phyloP scores from a whole-genome alignment of 768 basidiomycete genomes.

The Auriscalpium orientale region DNA sequence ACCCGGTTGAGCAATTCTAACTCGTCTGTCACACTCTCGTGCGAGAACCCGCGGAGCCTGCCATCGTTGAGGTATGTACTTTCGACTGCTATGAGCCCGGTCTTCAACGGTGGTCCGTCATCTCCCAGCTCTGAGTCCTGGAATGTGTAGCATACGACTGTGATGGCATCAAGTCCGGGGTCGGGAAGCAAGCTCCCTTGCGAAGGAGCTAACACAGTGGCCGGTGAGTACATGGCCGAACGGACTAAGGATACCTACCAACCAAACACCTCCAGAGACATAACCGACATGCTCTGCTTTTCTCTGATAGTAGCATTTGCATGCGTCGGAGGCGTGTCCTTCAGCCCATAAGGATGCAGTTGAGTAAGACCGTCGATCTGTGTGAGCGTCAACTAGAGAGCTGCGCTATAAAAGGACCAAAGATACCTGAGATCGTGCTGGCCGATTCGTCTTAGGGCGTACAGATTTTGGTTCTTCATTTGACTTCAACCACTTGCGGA shows the following conservation, averaged over 20 bases:
- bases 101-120: conserved; percentile 26
- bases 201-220: conserved; percentile 32
- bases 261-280: conserved; percentile 87
- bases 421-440: conserved; percentile 46
- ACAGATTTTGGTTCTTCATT: conserved; percentile 17
- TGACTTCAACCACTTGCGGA: conserved; percentile 45
- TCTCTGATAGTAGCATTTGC: conserved; percentile 36
- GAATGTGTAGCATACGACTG: conserved; percentile 66
- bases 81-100: conserved; percentile 49
- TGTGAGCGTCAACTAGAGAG: background rate
- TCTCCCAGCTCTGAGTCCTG: conserved; percentile 37
- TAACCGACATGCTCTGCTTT: conserved; percentile 65
- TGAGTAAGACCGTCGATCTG: conserved; percentile 76
- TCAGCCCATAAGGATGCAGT: conserved; percentile 59
- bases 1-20: conserved; percentile 73
- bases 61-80: conserved; percentile 30
- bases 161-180: conserved; percentile 56
- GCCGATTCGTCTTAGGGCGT: conserved; percentile 12
- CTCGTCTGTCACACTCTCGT: conserved; percentile 60
- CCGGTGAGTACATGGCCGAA: background rate
- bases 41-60: conserved; percentile 34
- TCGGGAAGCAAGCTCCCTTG: conserved; percentile 53
- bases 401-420: background rate
- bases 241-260: background rate
- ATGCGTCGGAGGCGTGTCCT: conserved; percentile 42